A percentile compares a stretch with the other conserved stretches of the same genome.
Conservation (phyloP, 129 eudicot species). For the Lonicera japonica region DNA sequence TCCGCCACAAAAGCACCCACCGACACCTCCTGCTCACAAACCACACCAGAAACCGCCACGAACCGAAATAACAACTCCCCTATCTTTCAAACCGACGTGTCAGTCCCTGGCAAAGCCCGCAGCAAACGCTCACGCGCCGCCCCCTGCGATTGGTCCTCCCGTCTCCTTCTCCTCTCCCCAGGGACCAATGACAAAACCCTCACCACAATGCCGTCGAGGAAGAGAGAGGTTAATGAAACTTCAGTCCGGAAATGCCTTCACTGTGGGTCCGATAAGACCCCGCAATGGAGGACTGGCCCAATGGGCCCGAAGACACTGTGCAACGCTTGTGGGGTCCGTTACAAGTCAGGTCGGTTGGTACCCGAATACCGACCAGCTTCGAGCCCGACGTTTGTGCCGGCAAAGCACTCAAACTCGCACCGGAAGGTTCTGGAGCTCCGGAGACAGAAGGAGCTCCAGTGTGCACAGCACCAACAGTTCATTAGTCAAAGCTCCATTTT, state of each 20-base stretch:
- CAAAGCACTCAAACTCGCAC: conserved; percentile 87
- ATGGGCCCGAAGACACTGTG: conserved; percentile 93
- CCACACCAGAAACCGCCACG: conserved; percentile 26
- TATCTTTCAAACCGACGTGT: conserved; percentile 47
- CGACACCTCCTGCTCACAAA: conserved; percentile 31
- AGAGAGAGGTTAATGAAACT: conserved; percentile 27
- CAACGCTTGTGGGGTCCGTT: conserved; percentile 92
- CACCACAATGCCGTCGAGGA: conserved; percentile 24
- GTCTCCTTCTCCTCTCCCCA: conserved; percentile 50
- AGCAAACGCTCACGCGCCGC: conserved; percentile 98
- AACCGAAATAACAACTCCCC: conserved; percentile 35
- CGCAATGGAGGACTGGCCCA: conserved; percentile 97
- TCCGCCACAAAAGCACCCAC: conserved; percentile 28
- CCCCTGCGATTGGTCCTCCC: conserved; percentile 88
- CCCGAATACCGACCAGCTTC: conserved; percentile 97
- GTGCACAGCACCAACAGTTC: conserved; percentile 45
- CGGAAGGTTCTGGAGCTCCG: conserved; percentile 92
- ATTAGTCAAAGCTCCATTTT: conserved; percentile 32
- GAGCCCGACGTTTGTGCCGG: conserved; percentile 81
- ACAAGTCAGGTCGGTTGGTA: conserved; percentile 88
- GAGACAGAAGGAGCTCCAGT: conserved; percentile 71
- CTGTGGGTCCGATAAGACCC: conserved; percentile 92
- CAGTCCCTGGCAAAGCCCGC: conserved; percentile 84
- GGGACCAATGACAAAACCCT: conserved; percentile 2
- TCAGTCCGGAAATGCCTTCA: conserved; percentile 69